Conservation (phyloP, 805 yeast species). For the Cyberlindnera petersonii region DNA sequence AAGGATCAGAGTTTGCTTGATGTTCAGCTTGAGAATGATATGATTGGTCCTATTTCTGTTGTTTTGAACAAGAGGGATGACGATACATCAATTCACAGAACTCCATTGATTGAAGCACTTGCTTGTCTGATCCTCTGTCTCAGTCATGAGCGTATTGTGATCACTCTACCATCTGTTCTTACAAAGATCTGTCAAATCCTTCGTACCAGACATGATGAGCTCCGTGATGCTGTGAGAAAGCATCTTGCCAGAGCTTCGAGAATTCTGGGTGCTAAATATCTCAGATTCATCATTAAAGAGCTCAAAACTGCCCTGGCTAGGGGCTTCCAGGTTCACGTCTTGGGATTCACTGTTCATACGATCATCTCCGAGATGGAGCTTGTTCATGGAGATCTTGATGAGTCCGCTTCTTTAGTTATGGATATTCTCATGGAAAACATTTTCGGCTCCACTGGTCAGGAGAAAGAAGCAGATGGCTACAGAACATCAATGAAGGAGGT, state of each 20-base stretch:
- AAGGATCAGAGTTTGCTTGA: constrained; percentile 36
- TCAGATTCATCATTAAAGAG: constrained; percentile 73
- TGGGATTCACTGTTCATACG: constrained; percentile 82
- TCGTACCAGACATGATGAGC: constrained; percentile 78
- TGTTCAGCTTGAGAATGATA: constrained; percentile 47
- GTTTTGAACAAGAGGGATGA: constrained; percentile 65
- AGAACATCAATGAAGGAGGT: constrained; percentile 84
- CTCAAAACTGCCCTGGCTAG: constrained; percentile 72
- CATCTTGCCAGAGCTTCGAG: constrained; percentile 61
- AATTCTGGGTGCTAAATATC: constrained; percentile 67
- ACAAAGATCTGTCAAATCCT: constrained; percentile 87
- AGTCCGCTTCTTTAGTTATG: constrained; percentile 54
- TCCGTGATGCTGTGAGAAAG: constrained; percentile 82
- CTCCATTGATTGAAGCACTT: constrained; percentile 79
- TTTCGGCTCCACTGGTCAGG: constrained; percentile 89
- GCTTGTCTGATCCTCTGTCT: constrained; percentile 64
- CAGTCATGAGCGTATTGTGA: constrained; percentile 48
- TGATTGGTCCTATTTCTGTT: constrained; percentile 59
- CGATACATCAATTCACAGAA: constrained; percentile 69
- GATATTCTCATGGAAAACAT: constrained; percentile 85
- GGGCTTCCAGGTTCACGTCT: constrained; percentile 91
- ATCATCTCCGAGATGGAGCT: constrained; percentile 55
- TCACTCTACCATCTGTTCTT: constrained; percentile 73
- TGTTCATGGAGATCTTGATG: constrained; percentile 72
- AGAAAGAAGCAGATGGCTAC: constrained; percentile 93